Base-by-base conservation (phyloP, 2,329 filamentous ascomycete species). In the Trichoderma endophyticum region DNA sequence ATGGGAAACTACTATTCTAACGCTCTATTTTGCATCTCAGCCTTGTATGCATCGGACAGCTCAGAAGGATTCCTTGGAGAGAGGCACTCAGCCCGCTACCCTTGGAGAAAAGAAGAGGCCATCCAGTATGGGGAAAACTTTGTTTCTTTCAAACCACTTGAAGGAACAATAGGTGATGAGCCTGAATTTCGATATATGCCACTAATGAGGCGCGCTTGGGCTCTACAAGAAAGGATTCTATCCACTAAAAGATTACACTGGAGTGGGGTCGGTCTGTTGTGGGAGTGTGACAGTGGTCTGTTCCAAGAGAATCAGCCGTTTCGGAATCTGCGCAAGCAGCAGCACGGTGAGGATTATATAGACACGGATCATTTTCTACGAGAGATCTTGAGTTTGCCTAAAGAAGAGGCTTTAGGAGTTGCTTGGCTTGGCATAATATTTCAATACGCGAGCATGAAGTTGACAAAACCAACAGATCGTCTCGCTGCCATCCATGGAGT, bases 171-270 rank as follows among this genome's bases (percentile, higher is more conserved):
- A 21, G 15, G 15, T 21, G n/a, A 51, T 21, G n/a, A 51, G 18
- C n/a, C 7, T 2, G 5, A 51, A 1, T 0, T 51, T 1, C 0
- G 1, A 24, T 12, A 6, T 2, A 51, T 21, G 48, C 48, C 48
- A 14, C 11, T 54, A 14, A 54, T 54, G n/a, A 7, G 0, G 4
- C 21, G n/a, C 3, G 48, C 48, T 3, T 54, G 48, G 48, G 48
- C 48, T 7, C 21, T 24, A 6, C 48, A 54, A 24, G 48, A 54
- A 24, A 54, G 48, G 21, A 14, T 24, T 54, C 6, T 24, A 14
- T 54, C n/a, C 5, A 54, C n/a, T 6, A 11, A 3, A 54, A 24
- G 48, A 54, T 14, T 54, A 54, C 48, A 54, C 48, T 24, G 48
- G 48, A 54, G 21, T 24, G 11, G 5, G 9, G 1, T 24, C 48